Evolutionary conservation across 768 basidiomycete species (phyloP).

Genomic region (Xerocomellus dryophilus): DNA sequence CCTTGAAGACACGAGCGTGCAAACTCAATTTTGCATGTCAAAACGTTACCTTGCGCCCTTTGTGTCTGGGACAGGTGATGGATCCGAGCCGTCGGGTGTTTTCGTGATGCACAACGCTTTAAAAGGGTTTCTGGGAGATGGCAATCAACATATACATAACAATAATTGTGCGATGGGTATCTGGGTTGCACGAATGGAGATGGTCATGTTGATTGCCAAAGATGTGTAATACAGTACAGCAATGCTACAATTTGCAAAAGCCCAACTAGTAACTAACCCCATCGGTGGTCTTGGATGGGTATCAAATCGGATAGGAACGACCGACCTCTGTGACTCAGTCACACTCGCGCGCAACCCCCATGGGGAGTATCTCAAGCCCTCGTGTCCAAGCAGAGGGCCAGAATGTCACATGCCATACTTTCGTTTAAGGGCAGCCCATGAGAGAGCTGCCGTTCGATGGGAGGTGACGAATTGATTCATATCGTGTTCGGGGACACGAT

Average conservation of each 20-base stretch:
- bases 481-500: constrained; percentile 81
- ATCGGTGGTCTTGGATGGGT: constrained; percentile 19
- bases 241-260: constrained; percentile 17
- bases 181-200: neutral
- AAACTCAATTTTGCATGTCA: constrained; percentile 8
- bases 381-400: neutral
- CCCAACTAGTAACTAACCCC: constrained; percentile 9
- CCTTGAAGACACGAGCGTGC: neutral
- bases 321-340: constrained; percentile 3
- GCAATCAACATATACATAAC: constrained; percentile 5
- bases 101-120: neutral
- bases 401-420: constrained; percentile 59
- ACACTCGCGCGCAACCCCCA: neutral
- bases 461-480: constrained; percentile 73
- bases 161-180: neutral
- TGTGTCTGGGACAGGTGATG: neutral
- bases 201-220: constrained; percentile 16
- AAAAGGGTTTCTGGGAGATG: neutral
- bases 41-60: constrained; percentile 9
- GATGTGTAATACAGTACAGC: constrained; percentile 23
- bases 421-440: constrained; percentile 72
- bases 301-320: constrained; percentile 31
- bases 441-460: constrained; percentile 58
- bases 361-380: neutral
- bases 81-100: constrained; percentile 12